phyloP scores from a whole-genome alignment of 1,139 yeast species.

The Kluyveromyces sp. region DNA sequence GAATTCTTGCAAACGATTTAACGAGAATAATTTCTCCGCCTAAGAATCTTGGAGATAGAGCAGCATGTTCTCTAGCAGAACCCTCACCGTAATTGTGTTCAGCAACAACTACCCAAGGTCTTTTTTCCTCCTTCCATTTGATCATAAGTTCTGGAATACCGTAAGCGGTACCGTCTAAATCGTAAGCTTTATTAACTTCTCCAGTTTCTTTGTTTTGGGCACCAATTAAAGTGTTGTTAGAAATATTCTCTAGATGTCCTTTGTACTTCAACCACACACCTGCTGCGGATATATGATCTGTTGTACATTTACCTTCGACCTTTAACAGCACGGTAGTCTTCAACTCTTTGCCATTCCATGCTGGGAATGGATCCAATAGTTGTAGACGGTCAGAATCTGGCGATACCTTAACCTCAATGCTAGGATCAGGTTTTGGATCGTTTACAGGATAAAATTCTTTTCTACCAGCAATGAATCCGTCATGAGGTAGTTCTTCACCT shows the following conservation, averaged over 20 bases:
- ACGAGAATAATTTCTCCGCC: slow-evolving; percentile 87
- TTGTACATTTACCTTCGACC: slow-evolving; percentile 96
- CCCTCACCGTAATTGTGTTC: slow-evolving; percentile 99
- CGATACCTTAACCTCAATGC: slow-evolving; percentile 62
- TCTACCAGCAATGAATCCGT: slow-evolving; percentile 80
- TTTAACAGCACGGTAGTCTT: slow-evolving; percentile 69
- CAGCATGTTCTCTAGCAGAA: slow-evolving; percentile 98
- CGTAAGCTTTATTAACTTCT: slow-evolving; percentile 85
- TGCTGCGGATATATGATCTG: slow-evolving; percentile 97
- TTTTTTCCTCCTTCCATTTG: slow-evolving; percentile 77
- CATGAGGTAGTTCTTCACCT: slow-evolving; percentile 78
- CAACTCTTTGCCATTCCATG: slow-evolving; percentile 82
- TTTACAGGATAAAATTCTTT: slow-evolving; percentile 76
- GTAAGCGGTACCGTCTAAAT: slow-evolving; percentile 67
- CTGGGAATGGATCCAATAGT: slow-evolving; percentile 75
- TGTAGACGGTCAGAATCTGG: slow-evolving; percentile 78
- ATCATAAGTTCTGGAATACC: slow-evolving; percentile 96
- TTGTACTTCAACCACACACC: slow-evolving; percentile 99
- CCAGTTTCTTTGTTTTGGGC: slow-evolving; percentile 97
- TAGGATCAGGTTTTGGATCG: slow-evolving; percentile 64
- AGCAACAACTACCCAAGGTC: slow-evolving; percentile 93
- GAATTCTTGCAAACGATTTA: slow-evolving; percentile 95
- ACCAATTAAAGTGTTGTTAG: slow-evolving; percentile 91
- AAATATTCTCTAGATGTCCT: slow-evolving; percentile 93
- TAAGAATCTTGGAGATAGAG: slow-evolving; percentile 85